A percentile compares a stretch with the other conserved stretches of the same genome.
phyloP scores from a whole-genome alignment of 2,329 filamentous ascomycete species.

The Penicillium sp. region DNA sequence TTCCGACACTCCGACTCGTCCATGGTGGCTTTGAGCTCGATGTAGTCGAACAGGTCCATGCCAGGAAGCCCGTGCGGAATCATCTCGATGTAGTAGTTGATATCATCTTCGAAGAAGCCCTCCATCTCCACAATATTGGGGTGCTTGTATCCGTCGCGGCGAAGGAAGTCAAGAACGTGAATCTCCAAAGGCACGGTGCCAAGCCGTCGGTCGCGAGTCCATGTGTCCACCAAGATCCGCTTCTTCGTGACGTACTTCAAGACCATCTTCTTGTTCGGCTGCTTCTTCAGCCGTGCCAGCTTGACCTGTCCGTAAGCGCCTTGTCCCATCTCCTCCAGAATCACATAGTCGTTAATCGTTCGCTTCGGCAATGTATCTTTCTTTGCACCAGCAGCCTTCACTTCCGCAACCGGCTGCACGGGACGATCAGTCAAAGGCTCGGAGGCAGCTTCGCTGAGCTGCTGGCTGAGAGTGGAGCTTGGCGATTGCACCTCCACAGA shows the following conservation, averaged over 20 bases:
- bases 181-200: conserved; percentile 97
- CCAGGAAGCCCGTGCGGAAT: conserved; percentile 89
- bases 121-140: conserved; percentile 70
- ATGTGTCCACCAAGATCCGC: conserved; percentile 95
- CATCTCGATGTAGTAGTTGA: conserved; percentile 98
- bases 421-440: conserved; percentile 47
- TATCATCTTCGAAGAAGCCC: conserved; percentile 65
- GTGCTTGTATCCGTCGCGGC: conserved; percentile 67
- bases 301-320: conserved; percentile 98
- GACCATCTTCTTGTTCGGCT: conserved; percentile 77
- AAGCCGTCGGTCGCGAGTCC: conserved; percentile 89
- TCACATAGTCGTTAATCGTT: conserved; percentile 83
- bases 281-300: conserved; percentile 80
- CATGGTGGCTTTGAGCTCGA: conserved; percentile 95
- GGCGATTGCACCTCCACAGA: conserved; percentile 41
- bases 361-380: conserved; percentile 63
- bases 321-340: conserved; percentile 97
- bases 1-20: conserved; percentile 89
- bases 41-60: conserved; percentile 99
- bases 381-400: conserved; percentile 26
- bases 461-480: conserved; percentile 53
- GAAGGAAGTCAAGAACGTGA: conserved; percentile 91
- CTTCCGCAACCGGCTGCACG: conserved; percentile 39
- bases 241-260: conserved; percentile 98
- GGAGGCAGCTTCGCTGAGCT: conserved; percentile 54